Conservation (phyloP, 306 rosid genomes). For the Clitoria ternatea region DNA sequence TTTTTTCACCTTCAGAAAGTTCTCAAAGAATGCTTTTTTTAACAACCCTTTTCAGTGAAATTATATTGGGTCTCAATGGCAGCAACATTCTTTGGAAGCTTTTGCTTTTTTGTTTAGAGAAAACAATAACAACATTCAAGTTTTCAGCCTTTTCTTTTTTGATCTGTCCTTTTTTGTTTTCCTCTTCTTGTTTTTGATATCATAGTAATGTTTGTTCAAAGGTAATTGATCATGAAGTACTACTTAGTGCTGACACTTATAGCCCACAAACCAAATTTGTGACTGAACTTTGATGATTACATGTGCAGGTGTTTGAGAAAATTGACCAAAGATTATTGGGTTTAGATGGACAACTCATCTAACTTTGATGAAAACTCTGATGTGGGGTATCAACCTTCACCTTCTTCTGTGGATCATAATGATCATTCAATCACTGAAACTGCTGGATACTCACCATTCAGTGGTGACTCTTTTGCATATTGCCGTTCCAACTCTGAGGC, state of each 20-base stretch:
- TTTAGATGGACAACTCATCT: constrained; percentile 53
- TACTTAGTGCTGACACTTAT: background rate
- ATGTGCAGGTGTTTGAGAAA: constrained; percentile 51
- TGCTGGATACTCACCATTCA: constrained; percentile 48
- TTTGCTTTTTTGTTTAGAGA: constrained; percentile 51
- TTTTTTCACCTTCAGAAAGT: constrained; percentile 5
- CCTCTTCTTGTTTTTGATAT: constrained; percentile 10
- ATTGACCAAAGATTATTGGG: constrained; percentile 13
- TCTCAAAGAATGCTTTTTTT: constrained; percentile 34
- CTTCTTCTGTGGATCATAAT: constrained; percentile 70
- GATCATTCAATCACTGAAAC: constrained; percentile 60
- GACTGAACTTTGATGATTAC: constrained; percentile 29
- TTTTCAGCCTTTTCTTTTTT: constrained; percentile 28
- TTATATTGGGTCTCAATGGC: constrained; percentile 40
- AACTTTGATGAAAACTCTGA: constrained; percentile 51
- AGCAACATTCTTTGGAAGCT: constrained; percentile 43
- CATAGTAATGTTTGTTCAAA: background rate
- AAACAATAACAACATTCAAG: constrained; percentile 29
- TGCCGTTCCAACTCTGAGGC: constrained; percentile 61
- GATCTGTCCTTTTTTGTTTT: background rate
- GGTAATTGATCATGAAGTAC: constrained; percentile 17
- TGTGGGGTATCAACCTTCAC: constrained; percentile 60
- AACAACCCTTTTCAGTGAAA: constrained; percentile 35
- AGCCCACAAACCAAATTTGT: constrained; percentile 20
- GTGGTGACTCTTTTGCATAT: constrained; percentile 57